A percentile compares a stretch with the other conserved stretches of the same genome.
Evolutionary conservation across 441 rosid species (phyloP).

Genomic region (Populus tomentosa): DNA sequence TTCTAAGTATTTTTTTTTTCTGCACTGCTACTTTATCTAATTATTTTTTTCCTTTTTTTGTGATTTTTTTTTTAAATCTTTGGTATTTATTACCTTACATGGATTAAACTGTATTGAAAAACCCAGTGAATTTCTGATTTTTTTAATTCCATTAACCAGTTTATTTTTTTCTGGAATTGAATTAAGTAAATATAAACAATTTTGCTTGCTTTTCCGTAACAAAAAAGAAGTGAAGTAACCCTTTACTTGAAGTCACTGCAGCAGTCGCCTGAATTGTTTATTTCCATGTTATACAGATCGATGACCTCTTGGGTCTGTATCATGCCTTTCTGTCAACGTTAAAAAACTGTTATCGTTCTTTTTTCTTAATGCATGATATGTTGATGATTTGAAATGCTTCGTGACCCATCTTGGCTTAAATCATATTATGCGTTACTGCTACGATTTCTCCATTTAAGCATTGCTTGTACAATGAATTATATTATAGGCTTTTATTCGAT

Average conservation of each 20-base stretch:
- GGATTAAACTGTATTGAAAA: no score
- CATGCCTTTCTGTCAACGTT: background rate
- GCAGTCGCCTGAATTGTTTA: no score
- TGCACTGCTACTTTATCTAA: background rate
- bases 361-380: background rate
- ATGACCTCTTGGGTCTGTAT: background rate
- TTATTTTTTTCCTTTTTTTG: no score
- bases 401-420: background rate
- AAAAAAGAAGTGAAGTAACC: no score
- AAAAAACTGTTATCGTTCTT: background rate
- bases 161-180: no score
- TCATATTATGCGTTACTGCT: background rate
- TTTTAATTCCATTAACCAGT: no score
- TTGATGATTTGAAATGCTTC: background rate
- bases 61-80: no score
- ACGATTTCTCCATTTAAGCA: background rate
- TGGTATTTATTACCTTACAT: background rate
- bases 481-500: no score
- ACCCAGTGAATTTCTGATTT: no score
- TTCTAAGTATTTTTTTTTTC: background rate
- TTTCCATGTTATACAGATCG: background rate
- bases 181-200: no score
- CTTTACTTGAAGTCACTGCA: no score
- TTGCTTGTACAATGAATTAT: background rate
- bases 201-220: no score